Evolutionary conservation across 2,329 filamentous ascomycete genomes (phyloP).

Genomic region (Fonsecaea erecta): DNA sequence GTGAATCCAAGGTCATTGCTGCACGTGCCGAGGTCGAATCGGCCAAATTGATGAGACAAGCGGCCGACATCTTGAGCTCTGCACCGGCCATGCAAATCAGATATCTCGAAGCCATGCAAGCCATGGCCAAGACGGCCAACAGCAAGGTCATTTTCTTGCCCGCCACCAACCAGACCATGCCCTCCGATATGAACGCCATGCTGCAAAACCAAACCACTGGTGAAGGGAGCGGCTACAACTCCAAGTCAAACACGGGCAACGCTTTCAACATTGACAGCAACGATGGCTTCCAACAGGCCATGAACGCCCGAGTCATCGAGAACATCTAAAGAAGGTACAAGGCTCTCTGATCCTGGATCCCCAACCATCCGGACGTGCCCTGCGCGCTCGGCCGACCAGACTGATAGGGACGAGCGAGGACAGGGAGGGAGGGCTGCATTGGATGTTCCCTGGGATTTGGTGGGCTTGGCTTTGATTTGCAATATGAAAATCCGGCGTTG

Average conservation of each 20-base stretch:
- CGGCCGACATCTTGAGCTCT: slow-evolving; percentile 87
- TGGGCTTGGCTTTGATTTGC: not conserved
- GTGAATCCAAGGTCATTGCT: slow-evolving; percentile 97
- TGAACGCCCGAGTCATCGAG: slow-evolving; percentile 82
- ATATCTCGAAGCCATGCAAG: slow-evolving; percentile 97
- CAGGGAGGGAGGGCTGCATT: not conserved
- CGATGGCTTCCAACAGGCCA: slow-evolving; percentile 75
- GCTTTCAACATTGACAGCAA: slow-evolving; percentile 44
- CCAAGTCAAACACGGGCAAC: slow-evolving; percentile 46
- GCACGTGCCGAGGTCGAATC: slow-evolving; percentile 95
- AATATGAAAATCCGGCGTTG: slow-evolving; percentile 9
- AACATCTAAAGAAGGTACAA: slow-evolving; percentile 67
- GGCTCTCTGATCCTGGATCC: not conserved
- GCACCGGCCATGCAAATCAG: slow-evolving; percentile 98
- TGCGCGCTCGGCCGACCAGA: not conserved
- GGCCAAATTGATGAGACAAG: slow-evolving; percentile 78
- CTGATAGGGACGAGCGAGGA: not conserved
- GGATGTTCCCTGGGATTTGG: not conserved
- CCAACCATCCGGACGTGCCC: not conserved
- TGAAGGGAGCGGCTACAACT: slow-evolving; percentile 53
- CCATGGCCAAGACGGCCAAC: slow-evolving; percentile 94
- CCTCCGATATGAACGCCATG: slow-evolving; percentile 55
- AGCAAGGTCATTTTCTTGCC: slow-evolving; percentile 86
- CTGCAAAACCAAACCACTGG: slow-evolving; percentile 50
- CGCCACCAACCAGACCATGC: slow-evolving; percentile 63